Base-by-base conservation (phyloP, 768 basidiomycete species). In the Termitomyces sp. region DNA sequence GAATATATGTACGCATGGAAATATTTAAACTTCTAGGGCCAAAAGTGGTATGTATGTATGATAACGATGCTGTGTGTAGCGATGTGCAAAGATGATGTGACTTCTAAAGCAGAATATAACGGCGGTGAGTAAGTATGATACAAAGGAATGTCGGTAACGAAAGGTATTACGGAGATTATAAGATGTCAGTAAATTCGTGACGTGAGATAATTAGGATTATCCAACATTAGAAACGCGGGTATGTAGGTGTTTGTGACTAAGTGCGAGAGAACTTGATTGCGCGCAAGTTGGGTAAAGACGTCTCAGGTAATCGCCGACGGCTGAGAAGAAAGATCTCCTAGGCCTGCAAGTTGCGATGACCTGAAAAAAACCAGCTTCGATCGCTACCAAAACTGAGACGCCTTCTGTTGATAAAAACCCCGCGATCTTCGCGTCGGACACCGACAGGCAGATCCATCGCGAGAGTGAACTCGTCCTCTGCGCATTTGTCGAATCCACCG, bases 391-490 rank as follows among this genome's bases (percentile, higher is more conserved):
- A 55, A 19, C 48, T 53, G 22, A 56, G 32, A 17, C 60, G 49
- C 37, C 51, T 41, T 58, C 52, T 53, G 38, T 61, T 56, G 2
- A 44, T 51, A 5, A 51, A 37, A 21, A 51, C 49, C 26, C 42
- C 60, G 2, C 46, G 52, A 21, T 55, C 55, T 19, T 58, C 57
- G 19, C 37, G 51, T 19, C 61, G 59, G 35, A 62, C 60, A 41
- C 63, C 65, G 12, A 65, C 52, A 1, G 73, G 70, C 2, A 76
- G 53, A 58, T 76, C 75, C 76, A 77, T 77, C 2, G 73, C 66
- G n/a, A 77, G 64, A 14, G 74, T 77, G 51, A 77, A 75, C 60
- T 77, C 76, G 28, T 73, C 71, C n/a, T 65, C 66, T 17, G 60
- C 52, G 43, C 54, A 64, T 45, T 59, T 65, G 22, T 54, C 54